Percentiles rank a stretch among this genome's conserved stretches.
phyloP scores from a whole-genome alignment of 1,139 yeast species.

The Debaryomycetaceae sp. region DNA sequence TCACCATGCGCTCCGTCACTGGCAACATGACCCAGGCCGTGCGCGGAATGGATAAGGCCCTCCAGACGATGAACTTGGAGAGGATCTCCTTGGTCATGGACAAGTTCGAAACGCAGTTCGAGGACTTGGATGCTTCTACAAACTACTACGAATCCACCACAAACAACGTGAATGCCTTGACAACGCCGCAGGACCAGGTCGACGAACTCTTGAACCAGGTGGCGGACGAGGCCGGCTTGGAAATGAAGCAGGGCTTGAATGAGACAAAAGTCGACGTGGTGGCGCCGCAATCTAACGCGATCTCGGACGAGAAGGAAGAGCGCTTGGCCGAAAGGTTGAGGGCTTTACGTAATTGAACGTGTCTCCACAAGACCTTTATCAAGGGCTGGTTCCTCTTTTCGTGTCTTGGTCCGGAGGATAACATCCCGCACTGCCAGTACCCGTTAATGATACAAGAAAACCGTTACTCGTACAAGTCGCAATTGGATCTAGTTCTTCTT shows the following conservation, averaged over 20 bases:
- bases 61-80: slow-evolving; percentile 92
- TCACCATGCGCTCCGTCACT: slow-evolving; percentile 89
- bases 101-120: slow-evolving; percentile 91
- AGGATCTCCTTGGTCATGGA: slow-evolving; percentile 92
- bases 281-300: slow-evolving; percentile 27
- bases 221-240: slow-evolving; percentile 97
- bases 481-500: no score
- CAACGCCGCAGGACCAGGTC: slow-evolving; percentile 93
- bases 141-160: slow-evolving; percentile 90
- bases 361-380: no score
- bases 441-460: background rate
- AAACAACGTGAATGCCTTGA: slow-evolving; percentile 74
- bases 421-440: slow-evolving; percentile 1
- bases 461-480: background rate
- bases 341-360: slow-evolving; percentile 41
- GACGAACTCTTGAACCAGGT: slow-evolving; percentile 85
- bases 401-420: background rate
- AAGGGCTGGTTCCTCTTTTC: background rate
- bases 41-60: slow-evolving; percentile 91
- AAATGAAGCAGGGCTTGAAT: slow-evolving; percentile 70
- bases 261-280: slow-evolving; percentile 40
- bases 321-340: slow-evolving; percentile 75
- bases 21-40: slow-evolving; percentile 92
- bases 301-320: slow-evolving; percentile 74
- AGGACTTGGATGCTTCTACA: slow-evolving; percentile 88